Evolutionary conservation across 164 flowering plant species (phyloP), one percentile per base, ranked within the genome.

Genomic region (Paratinospora sagittata): DNA sequence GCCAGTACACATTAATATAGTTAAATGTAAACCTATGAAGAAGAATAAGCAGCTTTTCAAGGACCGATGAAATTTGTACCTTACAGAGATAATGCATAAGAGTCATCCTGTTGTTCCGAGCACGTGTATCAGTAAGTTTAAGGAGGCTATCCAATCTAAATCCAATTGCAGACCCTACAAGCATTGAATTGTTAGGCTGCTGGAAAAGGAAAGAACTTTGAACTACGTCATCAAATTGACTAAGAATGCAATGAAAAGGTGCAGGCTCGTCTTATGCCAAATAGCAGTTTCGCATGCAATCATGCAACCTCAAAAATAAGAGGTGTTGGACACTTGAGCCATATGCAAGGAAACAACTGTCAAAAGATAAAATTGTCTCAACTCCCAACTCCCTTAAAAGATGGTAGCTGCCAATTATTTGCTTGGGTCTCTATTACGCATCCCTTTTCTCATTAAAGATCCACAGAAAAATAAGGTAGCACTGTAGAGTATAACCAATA

Each of bases 71-170:
- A 9, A 23, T 21, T 3, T 63, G 23, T 78, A 92, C 99, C 99
- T 95, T 95, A 77, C 99, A 95, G 70, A 95, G 97, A 82, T 95
- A 95, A 79, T 95, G 96, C 97, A 95, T 92, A 41, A 95, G 91
- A 45, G 99, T 95, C 94, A 92, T 95, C 85, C 87, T 95, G 80
- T 81, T n/a, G n/a, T n/a, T n/a, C n/a, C n/a, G n/a, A n/a, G n/a
- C n/a, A n/a, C n/a, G n/a, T n/a, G n/a, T n/a, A n/a, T n/a, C n/a
- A n/a, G n/a, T n/a, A n/a, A n/a, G n/a, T n/a, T n/a, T n/a, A n/a
- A n/a, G n/a, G n/a, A n/a, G n/a, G n/a, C n/a, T n/a, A n/a, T n/a
- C n/a, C n/a, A n/a, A n/a, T n/a, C n/a, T n/a, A n/a, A n/a, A n/a
- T n/a, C n/a, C n/a, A n/a, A n/a, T n/a, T n/a, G n/a, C n/a, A n/a